Evolutionary conservation across 768 basidiomycete genomes (phyloP), one percentile per base, ranked within the genome.

Genomic region (Tylopilus sp.): DNA sequence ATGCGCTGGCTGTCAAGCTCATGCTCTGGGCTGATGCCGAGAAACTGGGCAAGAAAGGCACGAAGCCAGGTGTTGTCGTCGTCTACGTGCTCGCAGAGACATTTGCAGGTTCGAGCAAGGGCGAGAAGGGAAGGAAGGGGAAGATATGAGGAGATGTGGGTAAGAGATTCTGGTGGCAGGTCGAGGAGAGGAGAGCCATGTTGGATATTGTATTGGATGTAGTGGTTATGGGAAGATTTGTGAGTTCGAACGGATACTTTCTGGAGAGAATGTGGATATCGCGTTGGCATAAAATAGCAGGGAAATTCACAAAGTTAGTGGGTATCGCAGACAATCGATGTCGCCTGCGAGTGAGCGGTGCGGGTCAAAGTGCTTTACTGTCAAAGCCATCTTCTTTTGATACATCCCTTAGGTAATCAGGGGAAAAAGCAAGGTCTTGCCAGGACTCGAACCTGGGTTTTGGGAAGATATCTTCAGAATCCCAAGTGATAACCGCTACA

Each of bases 21-120:
- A 48, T 68, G 68, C 67, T 91, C 86, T 17, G 88, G 88, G 9
- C 75, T 69, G 47, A 90, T 77, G 44, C 79, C 82, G 40, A 90
- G 65, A 62, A 82, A 83, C 64, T 85, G 83, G 47, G 74, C 79
- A 54, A 82, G 71, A 67, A 88, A 89, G 25, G 91, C 90, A 20
- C 81, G 73, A 45, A 79, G 76, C 90, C 90, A 93, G 31, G 87
- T 91, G 61, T 80, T 83, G 53, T 93, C 90, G 59, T 88, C 78
- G 48, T 78, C 78, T 75, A 90, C 71, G 76, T 90, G 88, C 55
- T 76, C 71, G 63, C 77, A 73, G 50, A 90, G 74, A 52, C 61
- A 62, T 42, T 65, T 71, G 68, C 76, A 78, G 52, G 83, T 80
- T 57, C 69, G 63, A 20, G 76, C 75, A 57, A 93, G 79, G 2